phyloP scores from a whole-genome alignment of 352 stramenopile genomes.

The Phytophthora litchii region DNA sequence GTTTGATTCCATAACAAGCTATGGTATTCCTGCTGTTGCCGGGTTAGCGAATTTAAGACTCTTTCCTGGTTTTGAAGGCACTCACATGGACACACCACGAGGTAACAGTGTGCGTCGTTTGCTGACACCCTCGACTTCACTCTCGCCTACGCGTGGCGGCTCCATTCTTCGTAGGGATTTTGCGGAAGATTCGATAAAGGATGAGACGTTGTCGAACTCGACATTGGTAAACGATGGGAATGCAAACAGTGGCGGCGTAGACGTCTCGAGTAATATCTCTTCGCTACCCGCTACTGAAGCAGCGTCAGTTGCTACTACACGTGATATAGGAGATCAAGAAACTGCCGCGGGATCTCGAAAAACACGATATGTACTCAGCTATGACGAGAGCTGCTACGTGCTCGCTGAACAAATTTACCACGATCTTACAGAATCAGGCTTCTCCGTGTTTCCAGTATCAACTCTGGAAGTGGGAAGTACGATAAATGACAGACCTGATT shows the following conservation, averaged over 20 bases:
- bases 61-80: slow-evolving; percentile 46
- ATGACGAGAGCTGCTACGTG: slow-evolving; percentile 63
- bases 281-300: neutral
- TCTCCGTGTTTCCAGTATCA: slow-evolving; percentile 47
- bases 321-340: neutral
- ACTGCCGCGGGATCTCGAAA: slow-evolving; percentile 8
- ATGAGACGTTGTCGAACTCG: neutral
- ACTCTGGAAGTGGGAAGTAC: neutral
- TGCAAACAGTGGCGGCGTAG: neutral
- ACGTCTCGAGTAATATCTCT: slow-evolving; percentile 2
- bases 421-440: slow-evolving; percentile 53
- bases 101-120: slow-evolving; percentile 49
- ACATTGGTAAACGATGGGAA: neutral
- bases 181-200: slow-evolving; percentile 7
- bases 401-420: slow-evolving; percentile 58
- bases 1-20: slow-evolving; percentile 72
- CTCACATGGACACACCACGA: slow-evolving; percentile 41
- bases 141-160: slow-evolving; percentile 15
- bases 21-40: slow-evolving; percentile 64
- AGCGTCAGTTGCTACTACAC: neutral
- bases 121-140: slow-evolving; percentile 37
- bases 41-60: slow-evolving; percentile 62
- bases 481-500: neutral
- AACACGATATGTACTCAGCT: slow-evolving; percentile 71
- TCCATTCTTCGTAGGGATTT: slow-evolving; percentile 11